These are phyloP conservation scores for Dactylonectria estremocensis DNA, from an alignment of 2,329 filamentous ascomycete genomes.

Conservation along the genomic window DNA sequence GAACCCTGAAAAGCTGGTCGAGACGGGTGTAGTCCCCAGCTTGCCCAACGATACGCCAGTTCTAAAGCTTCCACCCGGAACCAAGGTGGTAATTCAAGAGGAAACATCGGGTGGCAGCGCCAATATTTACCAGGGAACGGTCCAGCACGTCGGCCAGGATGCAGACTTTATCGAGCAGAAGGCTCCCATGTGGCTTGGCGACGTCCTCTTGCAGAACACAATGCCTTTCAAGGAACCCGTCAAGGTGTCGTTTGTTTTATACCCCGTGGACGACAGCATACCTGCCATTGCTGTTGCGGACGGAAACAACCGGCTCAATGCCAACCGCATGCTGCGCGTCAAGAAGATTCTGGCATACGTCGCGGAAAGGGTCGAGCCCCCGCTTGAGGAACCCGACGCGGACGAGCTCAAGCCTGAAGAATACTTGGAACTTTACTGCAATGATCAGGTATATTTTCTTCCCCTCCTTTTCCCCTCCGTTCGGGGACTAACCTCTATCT, in stretches of 20 bases:
- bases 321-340: constrained; percentile 95
- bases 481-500: constrained; percentile 29
- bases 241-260: constrained; percentile 94
- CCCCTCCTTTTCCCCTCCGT: background rate
- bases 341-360: constrained; percentile 96
- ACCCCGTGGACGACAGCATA: constrained; percentile 79
- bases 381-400: constrained; percentile 71
- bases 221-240: constrained; percentile 90
- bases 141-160: constrained; percentile 82
- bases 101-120: constrained; percentile 78
- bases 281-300: constrained; percentile 83
- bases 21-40: constrained; percentile 78
- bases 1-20: constrained; percentile 67
- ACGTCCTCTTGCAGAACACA: constrained; percentile 87
- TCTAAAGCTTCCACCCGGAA: constrained; percentile 78
- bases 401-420: constrained; percentile 84
- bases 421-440: constrained; percentile 95
- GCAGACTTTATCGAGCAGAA: constrained; percentile 88
- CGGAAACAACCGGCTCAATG: constrained; percentile 91
- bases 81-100: constrained; percentile 79
- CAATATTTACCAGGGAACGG: constrained; percentile 92
- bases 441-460: constrained; percentile 80
- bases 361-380: constrained; percentile 88
- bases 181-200: constrained; percentile 92
- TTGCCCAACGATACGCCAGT: constrained; percentile 82